Percentiles rank a stretch among this genome's conserved stretches.
These are phyloP conservation scores for Fomitopsis betulina DNA, from an alignment of 1,284 basidiomycete genomes.

Conservation along the genomic window DNA sequence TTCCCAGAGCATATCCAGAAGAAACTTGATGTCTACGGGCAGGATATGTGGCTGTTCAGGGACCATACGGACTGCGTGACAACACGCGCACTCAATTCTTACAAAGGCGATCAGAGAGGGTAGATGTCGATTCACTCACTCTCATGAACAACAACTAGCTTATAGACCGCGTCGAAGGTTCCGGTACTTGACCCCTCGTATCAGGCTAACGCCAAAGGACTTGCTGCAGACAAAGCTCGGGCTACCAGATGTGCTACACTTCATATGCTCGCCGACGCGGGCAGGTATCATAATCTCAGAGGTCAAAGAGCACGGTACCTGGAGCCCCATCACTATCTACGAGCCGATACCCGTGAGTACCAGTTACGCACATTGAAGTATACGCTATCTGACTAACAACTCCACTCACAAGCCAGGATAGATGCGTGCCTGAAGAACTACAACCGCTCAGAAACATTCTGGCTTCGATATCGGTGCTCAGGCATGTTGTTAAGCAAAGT, in stretches of 20 bases:
- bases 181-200: slow-evolving; percentile 73
- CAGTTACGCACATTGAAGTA: background rate
- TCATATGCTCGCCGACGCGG: slow-evolving; percentile 80
- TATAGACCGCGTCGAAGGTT: slow-evolving; percentile 52
- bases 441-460: slow-evolving; percentile 64
- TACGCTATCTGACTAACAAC: background rate
- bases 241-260: slow-evolving; percentile 67
- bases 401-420: slow-evolving; percentile 42
- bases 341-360: slow-evolving; percentile 80
- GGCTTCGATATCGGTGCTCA: slow-evolving; percentile 58
- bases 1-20: slow-evolving; percentile 61
- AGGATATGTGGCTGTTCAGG: slow-evolving; percentile 81
- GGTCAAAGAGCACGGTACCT: slow-evolving; percentile 46
- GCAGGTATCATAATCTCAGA: slow-evolving; percentile 68
- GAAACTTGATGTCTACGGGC: slow-evolving; percentile 60
- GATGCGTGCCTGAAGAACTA: slow-evolving; percentile 77
- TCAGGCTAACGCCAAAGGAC: slow-evolving; percentile 70
- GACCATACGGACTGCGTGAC: slow-evolving; percentile 47
- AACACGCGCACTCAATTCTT: slow-evolving; percentile 79
- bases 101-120: slow-evolving; percentile 71
- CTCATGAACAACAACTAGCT: background rate
- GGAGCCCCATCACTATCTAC: slow-evolving; percentile 69
- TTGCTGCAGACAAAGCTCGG: slow-evolving; percentile 50
- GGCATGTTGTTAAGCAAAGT: slow-evolving; percentile 34
- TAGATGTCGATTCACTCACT: slow-evolving; percentile 26